Evolutionary conservation across 306 rosid species (phyloP), one percentile per base, ranked within the genome.

Genomic region (Quercus cerris): DNA sequence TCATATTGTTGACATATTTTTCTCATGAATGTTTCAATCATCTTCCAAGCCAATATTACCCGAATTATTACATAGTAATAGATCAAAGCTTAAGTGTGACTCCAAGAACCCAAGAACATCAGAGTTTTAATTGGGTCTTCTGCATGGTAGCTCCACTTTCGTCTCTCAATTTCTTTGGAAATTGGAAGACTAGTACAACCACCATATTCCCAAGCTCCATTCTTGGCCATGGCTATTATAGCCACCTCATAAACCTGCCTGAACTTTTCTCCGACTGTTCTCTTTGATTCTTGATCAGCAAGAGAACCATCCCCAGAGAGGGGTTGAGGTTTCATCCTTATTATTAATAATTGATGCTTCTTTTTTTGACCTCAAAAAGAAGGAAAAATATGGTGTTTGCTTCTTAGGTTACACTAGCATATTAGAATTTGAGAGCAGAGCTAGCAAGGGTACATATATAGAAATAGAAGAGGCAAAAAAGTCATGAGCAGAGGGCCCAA

Each of bases 31-130:
- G 27, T 57, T 57, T n/a, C 31, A 62, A 3, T 27, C 52, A 12
- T 46, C 52, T 49, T 49, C 17, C 4, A 49, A 49, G 54, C 54
- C 54, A 49, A 49, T 49, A 49, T 49, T 12, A 49, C 54, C 15
- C 14, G 54, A 49, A 49, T 49, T 41, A 41, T 49, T 49, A 49
- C 54, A 49, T 49, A 49, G 54, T 49, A 49, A 49, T 49, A 49
- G 17, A 49, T 49, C 7, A 22, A 58, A 22, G 35, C 69, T 71
- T 28, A 87, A 14, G 91, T 87, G 71, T 87, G 88, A 25, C 83
- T 80, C 88, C 88, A 87, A 17, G 88, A 80, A 25, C 91, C 91
- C 77, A 88, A 78, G 79, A 88, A 85, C 84, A 88, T 88, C 72
- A 88, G 27, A 56, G 89, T 85, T 78, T 82, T 85, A 19, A 88